A percentile compares a stretch with the other conserved stretches of the same genome.
phyloP scores from a whole-genome alignment of 495 filamentous ascomycete species.

The Hyaloscypha bicolor region DNA sequence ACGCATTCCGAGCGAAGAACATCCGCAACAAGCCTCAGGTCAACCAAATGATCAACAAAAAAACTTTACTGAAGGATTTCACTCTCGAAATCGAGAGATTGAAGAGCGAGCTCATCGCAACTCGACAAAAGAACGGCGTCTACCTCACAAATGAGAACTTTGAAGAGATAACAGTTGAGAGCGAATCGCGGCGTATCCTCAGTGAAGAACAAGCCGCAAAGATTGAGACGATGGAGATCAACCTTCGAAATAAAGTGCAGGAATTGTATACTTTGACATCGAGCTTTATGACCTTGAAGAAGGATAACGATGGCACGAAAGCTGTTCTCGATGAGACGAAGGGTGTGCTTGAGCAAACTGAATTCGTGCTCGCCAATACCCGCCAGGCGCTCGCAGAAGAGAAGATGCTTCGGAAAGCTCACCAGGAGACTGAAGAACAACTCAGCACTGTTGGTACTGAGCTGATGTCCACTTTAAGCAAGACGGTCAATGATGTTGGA shows the following conservation, averaged over 20 bases:
- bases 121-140: conserved; percentile 90
- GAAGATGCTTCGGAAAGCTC: conserved; percentile 74
- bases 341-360: conserved; percentile 81
- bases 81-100: conserved; percentile 93
- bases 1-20: conserved; percentile 96
- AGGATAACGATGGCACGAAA: conserved; percentile 78
- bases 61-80: conserved; percentile 85
- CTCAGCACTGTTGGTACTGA: conserved; percentile 70
- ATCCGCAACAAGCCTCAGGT: conserved; percentile 97
- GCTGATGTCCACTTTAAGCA: conserved; percentile 72
- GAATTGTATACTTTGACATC: conserved; percentile 84
- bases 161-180: conserved; percentile 85
- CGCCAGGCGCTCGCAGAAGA: conserved; percentile 79
- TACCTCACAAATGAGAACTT: conserved; percentile 84
- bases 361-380: conserved; percentile 75
- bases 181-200: conserved; percentile 88
- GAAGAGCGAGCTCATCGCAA: conserved; percentile 90
- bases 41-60: conserved; percentile 88
- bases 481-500: conserved; percentile 77
- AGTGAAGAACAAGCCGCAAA: conserved; percentile 90
- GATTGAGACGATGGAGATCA: conserved; percentile 89
- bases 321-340: conserved; percentile 74
- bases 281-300: conserved; percentile 81
- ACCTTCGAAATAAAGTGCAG: conserved; percentile 86
- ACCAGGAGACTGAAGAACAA: conserved; percentile 80